Percentiles rank a stretch among this genome's conserved stretches.
These are phyloP conservation scores for Rhododendron williamsianum DNA, from an alignment of 148 eudicot genomes.

Conservation along the genomic window DNA sequence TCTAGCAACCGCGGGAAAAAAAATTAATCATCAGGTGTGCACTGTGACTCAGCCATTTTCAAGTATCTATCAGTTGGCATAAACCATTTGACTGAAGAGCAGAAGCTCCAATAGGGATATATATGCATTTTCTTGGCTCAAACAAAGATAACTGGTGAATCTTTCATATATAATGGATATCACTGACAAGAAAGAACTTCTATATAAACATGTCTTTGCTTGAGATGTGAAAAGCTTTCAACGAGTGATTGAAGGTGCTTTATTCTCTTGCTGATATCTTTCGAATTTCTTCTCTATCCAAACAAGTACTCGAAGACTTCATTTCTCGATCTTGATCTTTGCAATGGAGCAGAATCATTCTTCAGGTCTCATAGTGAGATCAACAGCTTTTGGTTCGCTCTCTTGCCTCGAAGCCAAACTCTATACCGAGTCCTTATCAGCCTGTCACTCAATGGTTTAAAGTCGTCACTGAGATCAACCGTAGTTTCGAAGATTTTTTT, in stretches of 20 bases:
- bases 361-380: background rate
- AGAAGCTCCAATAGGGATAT: background rate
- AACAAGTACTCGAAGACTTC: background rate
- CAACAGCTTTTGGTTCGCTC: background rate
- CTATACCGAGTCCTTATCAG: background rate
- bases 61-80: background rate
- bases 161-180: background rate
- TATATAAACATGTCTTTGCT: background rate
- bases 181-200: background rate
- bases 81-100: background rate
- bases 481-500: background rate
- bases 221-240: background rate
- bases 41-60: background rate
- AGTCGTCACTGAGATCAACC: background rate
- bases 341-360: background rate
- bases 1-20: background rate
- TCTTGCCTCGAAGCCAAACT: background rate
- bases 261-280: background rate
- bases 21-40: background rate
- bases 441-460: background rate
- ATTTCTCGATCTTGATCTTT: background rate
- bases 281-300: background rate
- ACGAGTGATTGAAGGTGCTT: slow-evolving; percentile 1
- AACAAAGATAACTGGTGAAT: background rate
- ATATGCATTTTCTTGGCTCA: background rate